Base-by-base conservation (phyloP, 1,139 yeast species). In the Wickerhamomyces sp. region DNA sequence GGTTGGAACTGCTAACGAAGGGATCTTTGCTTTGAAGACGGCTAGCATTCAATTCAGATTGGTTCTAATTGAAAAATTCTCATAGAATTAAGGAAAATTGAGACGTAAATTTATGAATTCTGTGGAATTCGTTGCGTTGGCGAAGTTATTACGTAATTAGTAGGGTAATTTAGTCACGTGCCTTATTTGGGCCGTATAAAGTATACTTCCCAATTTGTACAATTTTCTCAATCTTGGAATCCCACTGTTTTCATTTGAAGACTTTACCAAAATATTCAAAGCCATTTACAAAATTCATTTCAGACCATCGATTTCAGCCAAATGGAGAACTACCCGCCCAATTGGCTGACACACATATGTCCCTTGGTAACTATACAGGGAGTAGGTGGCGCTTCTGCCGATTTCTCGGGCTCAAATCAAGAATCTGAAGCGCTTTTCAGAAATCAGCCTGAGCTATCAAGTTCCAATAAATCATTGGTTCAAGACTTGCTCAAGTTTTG, bases 301-400 rank as follows among this genome's bases (percentile, higher is more conserved):
- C 31, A 29, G 13, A 29, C 10, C n/a, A n/a, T n/a, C n/a, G n/a
- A n/a, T n/a, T 29, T 10, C 11, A 29, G 31, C 31, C 31, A 29
- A 29, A 29, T 63, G 66, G 61, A 62, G 45, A 44, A 51, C 9
- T 68, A 65, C 45, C 68, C 68, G 3, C 33, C 49, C 1, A 65
- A 63, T 32, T 48, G 62, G 33, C 57, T 63, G 1, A 42, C 58
- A 0, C 58, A 67, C 27, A 49, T 62, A 38, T 58, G 67, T 1
- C 75, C 75, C 0, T 48, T 69, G 40, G 63, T 69, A 18, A 52
- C 63, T 1, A 47, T 70, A 3, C 75, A 70, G 46, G 75, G 75
- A 1, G 44, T 66, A 6, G 68, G 65, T 3, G 43, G 46, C 27
- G 32, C 60, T 31, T 56, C 61, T 1, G 45, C 55, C 4, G 47